Percentiles rank a stretch among this genome's conserved stretches.
phyloP scores from a whole-genome alignment of 305 asterid species.

The Fraxinus latifolia region DNA sequence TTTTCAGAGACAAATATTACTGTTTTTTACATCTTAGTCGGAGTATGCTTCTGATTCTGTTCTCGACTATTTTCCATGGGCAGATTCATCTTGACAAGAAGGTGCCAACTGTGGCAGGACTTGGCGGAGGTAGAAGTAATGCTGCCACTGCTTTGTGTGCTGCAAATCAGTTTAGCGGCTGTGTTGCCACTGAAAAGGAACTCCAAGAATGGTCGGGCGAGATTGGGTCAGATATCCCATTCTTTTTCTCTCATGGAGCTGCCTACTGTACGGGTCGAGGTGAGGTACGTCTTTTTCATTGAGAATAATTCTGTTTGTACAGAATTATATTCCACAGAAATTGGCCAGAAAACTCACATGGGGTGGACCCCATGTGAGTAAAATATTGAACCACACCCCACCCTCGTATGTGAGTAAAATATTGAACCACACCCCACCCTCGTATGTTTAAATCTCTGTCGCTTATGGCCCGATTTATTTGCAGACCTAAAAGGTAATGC shows the following conservation, averaged over 20 bases:
- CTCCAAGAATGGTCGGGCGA: conserved; percentile 95
- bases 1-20: neutral
- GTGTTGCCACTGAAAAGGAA: conserved; percentile 78
- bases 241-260: conserved; percentile 94
- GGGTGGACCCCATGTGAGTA: no score
- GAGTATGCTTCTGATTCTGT: conserved; percentile 3
- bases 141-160: conserved; percentile 99
- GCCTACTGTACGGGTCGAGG: conserved; percentile 95
- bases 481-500: neutral
- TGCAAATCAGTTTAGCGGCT: conserved; percentile 86
- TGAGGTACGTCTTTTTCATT: conserved; percentile 50
- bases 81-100: conserved; percentile 96
- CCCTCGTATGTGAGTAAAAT: no score
- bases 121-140: conserved; percentile 98
- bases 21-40: neutral
- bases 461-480: neutral
- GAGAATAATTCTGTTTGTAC: no score
- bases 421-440: no score
- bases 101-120: conserved; percentile 97
- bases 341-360: no score
- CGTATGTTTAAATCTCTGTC: neutral
- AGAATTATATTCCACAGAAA: no score
- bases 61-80: neutral
- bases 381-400: no score
- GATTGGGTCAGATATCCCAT: conserved; percentile 91